Evolutionary conservation across 805 yeast genomes (phyloP), one percentile per base, ranked within the genome.

Genomic region (Ogataea salicorniae): DNA sequence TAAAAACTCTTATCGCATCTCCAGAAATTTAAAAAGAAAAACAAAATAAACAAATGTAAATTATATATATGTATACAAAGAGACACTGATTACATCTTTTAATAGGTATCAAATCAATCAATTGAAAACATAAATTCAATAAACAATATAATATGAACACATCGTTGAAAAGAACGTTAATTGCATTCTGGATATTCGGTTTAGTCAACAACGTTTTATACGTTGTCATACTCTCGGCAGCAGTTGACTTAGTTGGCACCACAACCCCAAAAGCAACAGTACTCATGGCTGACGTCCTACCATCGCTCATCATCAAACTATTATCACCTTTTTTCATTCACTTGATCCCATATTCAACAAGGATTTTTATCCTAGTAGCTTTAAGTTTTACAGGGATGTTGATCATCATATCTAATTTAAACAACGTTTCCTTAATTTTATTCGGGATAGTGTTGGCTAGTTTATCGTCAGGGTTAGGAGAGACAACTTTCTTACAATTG

Each of bases 191-290:
- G 81, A 59, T 83, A 1, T 88, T 91, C 64, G 99, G 98, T 0
- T 75, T 92, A 11, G 70, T 90, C 35, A 92, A 92, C 67, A 92
- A 92, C 63, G 84, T 92, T 11, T 76, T 92, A 0, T 92, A 91
- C 67, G 97, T 92, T 33, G 92, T 92, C 15, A 91, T 92, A 37
- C 71, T 92, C 14, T 82, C 95, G 0, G 96, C 97, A 0, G 98
- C 98, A 2, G 79, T 88, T 33, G 99, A 92, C 61, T 70, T 92
- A 14, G 97, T 91, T 1, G 96, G 97, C 0, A 79, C 88, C 1
- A 56, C 72, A 6, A 77, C 85, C 0, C 97, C 99, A 9, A 92
- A 92, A 64, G 91, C 95, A 1, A 68, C 83, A 2, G 96, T 92
- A 5, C 69, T 92, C 6, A 68, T 92, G 49, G 92, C 95, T 0